Percentiles rank a stretch among this genome's conserved stretches.
Conservation (phyloP, 2,329 filamentous ascomycete species). For the Colletotrichum caudatum region DNA sequence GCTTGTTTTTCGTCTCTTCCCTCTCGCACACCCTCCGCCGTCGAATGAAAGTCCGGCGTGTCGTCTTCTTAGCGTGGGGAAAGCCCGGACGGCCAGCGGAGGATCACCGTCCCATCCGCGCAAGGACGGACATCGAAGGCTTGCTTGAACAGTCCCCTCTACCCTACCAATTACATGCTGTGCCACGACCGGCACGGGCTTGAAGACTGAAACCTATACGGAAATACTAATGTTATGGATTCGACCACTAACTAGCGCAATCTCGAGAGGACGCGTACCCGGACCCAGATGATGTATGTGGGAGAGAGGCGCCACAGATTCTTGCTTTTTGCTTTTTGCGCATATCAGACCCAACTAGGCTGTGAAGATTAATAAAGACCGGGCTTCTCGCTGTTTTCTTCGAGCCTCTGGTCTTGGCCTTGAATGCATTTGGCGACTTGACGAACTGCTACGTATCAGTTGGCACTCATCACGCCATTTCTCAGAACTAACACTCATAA, state of each 20-base stretch:
- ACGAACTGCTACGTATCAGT: background rate
- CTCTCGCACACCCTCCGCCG: slow-evolving; percentile 3
- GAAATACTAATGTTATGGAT: slow-evolving; percentile 27
- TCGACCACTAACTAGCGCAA: slow-evolving; percentile 15
- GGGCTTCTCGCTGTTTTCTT: background rate
- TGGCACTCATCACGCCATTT: background rate
- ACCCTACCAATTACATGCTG: slow-evolving; percentile 26
- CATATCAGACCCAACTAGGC: slow-evolving; percentile 21
- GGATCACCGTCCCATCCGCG: slow-evolving; percentile 24
- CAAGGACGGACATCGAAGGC: slow-evolving; percentile 19
- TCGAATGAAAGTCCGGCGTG: slow-evolving; percentile 26
- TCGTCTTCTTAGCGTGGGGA: slow-evolving; percentile 31
- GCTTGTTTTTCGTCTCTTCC: slow-evolving; percentile 23
- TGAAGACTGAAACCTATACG: slow-evolving; percentile 34
- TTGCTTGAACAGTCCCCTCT: slow-evolving; percentile 20
- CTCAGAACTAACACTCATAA: background rate
- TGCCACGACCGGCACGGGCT: slow-evolving; percentile 35
- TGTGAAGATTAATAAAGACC: slow-evolving; percentile 22
- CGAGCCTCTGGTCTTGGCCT: background rate
- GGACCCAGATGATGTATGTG: slow-evolving; percentile 4
- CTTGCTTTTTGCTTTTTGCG: slow-evolving; percentile 15
- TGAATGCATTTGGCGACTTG: background rate
- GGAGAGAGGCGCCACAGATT: background rate
- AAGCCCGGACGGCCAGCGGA: slow-evolving; percentile 38
- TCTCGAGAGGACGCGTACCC: slow-evolving; percentile 20